Base-by-base conservation (phyloP, 2,329 filamentous ascomycete genomes). In the Colletotrichum phormii region DNA sequence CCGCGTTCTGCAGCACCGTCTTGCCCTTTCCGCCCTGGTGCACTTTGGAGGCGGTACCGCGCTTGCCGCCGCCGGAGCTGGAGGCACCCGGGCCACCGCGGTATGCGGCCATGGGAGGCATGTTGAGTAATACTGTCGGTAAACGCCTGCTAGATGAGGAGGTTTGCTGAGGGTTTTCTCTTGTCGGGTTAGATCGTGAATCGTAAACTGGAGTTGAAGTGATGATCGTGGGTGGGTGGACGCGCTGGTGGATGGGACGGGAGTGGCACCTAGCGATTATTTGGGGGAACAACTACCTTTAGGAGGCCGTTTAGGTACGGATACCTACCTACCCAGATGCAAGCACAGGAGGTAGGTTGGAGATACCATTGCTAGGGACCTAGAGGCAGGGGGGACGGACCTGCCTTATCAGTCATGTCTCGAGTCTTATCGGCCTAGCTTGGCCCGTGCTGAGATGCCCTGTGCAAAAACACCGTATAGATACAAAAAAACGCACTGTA, bases 31-130 rank as follows among this genome's bases (percentile, higher is more conserved):
- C 68, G 3, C 63, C 70, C 2, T 67, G 29, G 1, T 22, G 51
- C 18, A 63, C 37, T 5, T 54, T 69, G 5, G n/a, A 35, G 3
- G 62, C 71, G 2, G 29, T 66, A 0, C 77, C 76, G 13, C 70
- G 75, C 57, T 78, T 77, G 0, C 71, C 31, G 4, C 58, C 71
- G 13, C 70, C 68, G 2, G 18, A n/a, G 18, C 42, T 49, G 15
- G 37, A 42, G 37, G 42, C 42, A 8, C 42, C 18, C 42, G 81
- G 81, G 0, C 82, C 82, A 0, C 82, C 83, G 1, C 81, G 78
- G 6, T 69, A 67, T 0, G 78, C 65, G 1, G 76, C 65, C 0
- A 78, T 78, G 0, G 80, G 78, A 9, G 79, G 77, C 78, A 81
- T 81, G 1, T 7, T 78, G 46, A 12, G 9, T 24, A 6, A 26